These are phyloP conservation scores for Colletotrichum limetticola DNA, from an alignment of 2,329 filamentous ascomycete genomes.

Conservation along the genomic window DNA sequence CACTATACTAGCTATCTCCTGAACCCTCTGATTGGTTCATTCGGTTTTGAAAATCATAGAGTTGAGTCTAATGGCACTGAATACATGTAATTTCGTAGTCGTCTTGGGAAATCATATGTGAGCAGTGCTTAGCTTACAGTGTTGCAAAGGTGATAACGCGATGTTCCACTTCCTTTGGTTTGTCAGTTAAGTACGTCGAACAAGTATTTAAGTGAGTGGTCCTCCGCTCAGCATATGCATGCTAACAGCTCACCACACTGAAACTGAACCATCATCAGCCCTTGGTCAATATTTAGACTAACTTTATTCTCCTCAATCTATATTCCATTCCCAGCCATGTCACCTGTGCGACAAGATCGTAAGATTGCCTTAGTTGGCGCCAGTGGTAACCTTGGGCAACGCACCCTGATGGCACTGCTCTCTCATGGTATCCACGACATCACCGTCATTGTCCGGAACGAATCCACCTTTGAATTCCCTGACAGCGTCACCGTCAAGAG, in stretches of 20 bases:
- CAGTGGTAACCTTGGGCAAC: background rate
- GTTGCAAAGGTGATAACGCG: no score
- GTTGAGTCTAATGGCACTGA: no score
- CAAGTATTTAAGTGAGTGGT: no score
- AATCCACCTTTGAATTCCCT: background rate
- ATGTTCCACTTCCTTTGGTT: no score
- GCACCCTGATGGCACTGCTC: background rate
- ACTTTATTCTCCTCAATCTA: background rate
- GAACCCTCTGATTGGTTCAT: background rate
- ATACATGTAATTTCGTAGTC: no score
- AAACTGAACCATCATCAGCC: no score
- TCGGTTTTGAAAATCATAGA: background rate
- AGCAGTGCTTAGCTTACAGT: no score
- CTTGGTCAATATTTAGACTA: no score
- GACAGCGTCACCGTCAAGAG: background rate
- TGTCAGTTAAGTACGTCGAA: no score
- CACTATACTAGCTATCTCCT: background rate
- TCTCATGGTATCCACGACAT: background rate
- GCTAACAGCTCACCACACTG: no score
- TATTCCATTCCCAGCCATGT: background rate
- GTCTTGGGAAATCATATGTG: no score
- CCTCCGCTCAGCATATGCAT: no score
- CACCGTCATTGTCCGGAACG: background rate
- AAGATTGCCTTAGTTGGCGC: background rate
- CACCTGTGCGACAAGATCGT: background rate